Percentiles rank a stretch among this genome's conserved stretches.
phyloP scores from a whole-genome alignment of 2,329 filamentous ascomycete genomes.

The Gyromitra esculenta region DNA sequence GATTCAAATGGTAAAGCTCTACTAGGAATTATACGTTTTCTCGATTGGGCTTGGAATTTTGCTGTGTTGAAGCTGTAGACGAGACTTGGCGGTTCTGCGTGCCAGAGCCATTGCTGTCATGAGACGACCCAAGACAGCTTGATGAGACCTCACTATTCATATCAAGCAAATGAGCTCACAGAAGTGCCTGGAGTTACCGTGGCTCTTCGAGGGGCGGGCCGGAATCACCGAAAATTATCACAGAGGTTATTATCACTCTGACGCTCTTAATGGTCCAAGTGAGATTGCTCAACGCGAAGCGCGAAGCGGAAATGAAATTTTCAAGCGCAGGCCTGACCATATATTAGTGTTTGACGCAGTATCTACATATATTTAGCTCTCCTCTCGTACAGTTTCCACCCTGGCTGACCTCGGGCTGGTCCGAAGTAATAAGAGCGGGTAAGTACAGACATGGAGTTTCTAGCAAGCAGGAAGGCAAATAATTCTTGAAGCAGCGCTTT shows the following conservation, averaged over 20 bases:
- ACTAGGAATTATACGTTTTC: constrained; percentile 24
- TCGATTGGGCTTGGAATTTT: constrained; percentile 21
- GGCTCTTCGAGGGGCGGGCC: constrained; percentile 8
- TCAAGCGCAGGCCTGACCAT: constrained; percentile 23
- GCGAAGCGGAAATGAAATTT: constrained; percentile 23
- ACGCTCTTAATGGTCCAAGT: constrained; percentile 11
- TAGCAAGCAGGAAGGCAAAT: constrained; percentile 24
- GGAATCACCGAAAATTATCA: not conserved
- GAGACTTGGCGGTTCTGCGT: constrained; percentile 25
- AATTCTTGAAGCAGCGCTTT: constrained; percentile 40
- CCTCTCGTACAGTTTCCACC: constrained; percentile 31
- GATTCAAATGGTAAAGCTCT: constrained; percentile 9
- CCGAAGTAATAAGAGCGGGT: constrained; percentile 47
- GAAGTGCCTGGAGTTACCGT: not conserved
- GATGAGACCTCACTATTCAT: constrained; percentile 14
- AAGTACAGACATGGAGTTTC: constrained; percentile 43
- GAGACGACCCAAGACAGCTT: constrained; percentile 11
- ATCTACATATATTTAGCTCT: constrained; percentile 21
- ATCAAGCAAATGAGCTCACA: constrained; percentile 8
- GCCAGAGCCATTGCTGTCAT: constrained; percentile 10
- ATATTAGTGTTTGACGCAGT: constrained; percentile 28
- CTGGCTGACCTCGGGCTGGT: constrained; percentile 38
- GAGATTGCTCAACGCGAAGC: constrained; percentile 18
- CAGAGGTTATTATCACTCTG: constrained; percentile 24
- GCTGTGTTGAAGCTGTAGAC: constrained; percentile 1